Conservation (phyloP, 805 yeast species). For the Teunomyces atbi region DNA sequence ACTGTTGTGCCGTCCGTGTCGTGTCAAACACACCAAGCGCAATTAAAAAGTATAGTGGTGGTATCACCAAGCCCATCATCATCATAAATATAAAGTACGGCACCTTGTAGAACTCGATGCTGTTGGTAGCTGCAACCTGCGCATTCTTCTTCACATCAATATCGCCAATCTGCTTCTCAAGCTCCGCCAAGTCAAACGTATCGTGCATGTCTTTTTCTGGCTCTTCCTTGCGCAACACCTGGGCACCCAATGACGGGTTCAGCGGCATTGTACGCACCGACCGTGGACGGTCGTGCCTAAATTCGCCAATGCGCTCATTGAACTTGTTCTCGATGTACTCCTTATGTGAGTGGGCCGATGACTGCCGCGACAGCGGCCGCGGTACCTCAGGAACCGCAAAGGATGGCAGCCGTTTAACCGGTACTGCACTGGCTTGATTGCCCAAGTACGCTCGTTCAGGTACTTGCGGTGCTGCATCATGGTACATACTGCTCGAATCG, state of each 20-base stretch:
- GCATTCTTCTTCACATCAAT: neutral
- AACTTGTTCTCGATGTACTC: conserved; percentile 12
- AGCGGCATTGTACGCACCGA: conserved; percentile 5
- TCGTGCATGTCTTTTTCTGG: neutral
- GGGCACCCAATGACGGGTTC: conserved; percentile 6
- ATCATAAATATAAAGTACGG: conserved; percentile 22
- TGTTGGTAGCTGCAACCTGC: neutral
- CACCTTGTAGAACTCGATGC: conserved; percentile 4
- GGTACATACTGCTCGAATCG: neutral
- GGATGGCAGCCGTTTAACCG: neutral
- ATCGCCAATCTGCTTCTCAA: conserved; percentile 13
- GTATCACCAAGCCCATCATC: conserved; percentile 32
- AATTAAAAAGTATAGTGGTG: conserved; percentile 38
- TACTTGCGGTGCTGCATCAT: neutral
- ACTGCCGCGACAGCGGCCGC: neutral
- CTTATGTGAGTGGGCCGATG: conserved; percentile 3
- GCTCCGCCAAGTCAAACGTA: conserved; percentile 8
- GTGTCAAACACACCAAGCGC: conserved; percentile 36
- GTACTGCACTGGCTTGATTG: neutral
- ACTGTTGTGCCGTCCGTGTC: conserved; percentile 17
- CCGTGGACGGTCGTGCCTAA: conserved; percentile 13
- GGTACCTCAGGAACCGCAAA: neutral
- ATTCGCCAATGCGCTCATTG: conserved; percentile 13
- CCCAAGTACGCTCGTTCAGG: conserved; percentile 4
- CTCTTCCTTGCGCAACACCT: neutral